These are phyloP conservation scores for Zymoseptoria pseudotritici DNA, from an alignment of 2,329 filamentous ascomycete genomes.

Conservation along the genomic window DNA sequence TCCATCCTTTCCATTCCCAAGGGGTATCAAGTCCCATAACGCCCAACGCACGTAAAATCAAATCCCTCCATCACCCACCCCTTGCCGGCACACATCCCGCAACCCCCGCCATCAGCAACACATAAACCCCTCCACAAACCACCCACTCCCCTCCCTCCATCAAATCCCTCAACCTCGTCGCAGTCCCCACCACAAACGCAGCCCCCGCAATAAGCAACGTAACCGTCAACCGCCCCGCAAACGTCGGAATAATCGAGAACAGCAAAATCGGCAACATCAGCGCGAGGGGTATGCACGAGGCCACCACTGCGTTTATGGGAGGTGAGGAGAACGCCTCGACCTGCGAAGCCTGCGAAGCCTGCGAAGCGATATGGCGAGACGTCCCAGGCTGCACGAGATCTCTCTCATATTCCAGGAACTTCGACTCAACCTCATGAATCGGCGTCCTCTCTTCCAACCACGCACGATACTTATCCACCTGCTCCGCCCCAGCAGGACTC, in stretches of 20 bases:
- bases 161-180: constrained; percentile 29
- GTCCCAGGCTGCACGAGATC: constrained; percentile 44
- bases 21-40: too few relatives aligned
- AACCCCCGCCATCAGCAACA: constrained; percentile 33
- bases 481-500: constrained; percentile 42
- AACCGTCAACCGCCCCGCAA: constrained; percentile 35
- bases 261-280: constrained; percentile 36
- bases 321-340: too few relatives aligned
- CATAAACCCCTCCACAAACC: constrained; percentile 34
- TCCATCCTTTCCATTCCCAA: too few relatives aligned
- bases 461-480: constrained; percentile 47
- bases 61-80: neutral
- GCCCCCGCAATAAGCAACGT: constrained; percentile 32
- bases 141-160: constrained; percentile 36
- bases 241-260: constrained; percentile 36
- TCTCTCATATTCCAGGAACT: constrained; percentile 49
- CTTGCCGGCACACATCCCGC: constrained; percentile 19
- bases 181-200: constrained; percentile 27
- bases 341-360: too few relatives aligned
- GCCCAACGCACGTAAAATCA: too few relatives aligned
- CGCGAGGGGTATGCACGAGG: constrained; percentile 31
- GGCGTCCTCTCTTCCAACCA: constrained; percentile 51
- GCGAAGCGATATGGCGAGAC: too few relatives aligned
- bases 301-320: constrained; percentile 1
- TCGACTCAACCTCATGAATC: constrained; percentile 52